phyloP scores from a whole-genome alignment of 495 filamentous ascomycete genomes.

The Entonaema liquescens region DNA sequence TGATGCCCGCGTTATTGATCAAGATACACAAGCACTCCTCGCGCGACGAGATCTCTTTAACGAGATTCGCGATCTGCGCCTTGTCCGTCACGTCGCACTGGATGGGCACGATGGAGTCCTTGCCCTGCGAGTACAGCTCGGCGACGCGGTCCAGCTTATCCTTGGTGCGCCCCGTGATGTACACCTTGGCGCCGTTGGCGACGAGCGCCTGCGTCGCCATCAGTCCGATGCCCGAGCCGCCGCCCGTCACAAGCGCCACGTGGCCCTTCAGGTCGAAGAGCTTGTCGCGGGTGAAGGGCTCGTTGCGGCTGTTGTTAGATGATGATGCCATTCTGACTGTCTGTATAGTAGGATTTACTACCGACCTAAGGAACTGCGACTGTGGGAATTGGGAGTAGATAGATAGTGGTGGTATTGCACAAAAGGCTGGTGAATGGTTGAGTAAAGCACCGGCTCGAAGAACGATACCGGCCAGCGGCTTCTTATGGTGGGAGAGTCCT shows the following conservation, averaged over 20 bases:
- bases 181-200: constrained; percentile 80
- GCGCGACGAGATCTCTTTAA: constrained; percentile 65
- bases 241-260: constrained; percentile 71
- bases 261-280: constrained; percentile 70
- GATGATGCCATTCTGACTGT: constrained; percentile 56
- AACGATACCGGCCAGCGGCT: constrained; percentile 6
- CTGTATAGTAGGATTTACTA: constrained; percentile 14
- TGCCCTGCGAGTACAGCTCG: constrained; percentile 46
- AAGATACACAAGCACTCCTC: constrained; percentile 76
- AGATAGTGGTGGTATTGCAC: neutral
- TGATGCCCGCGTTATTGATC: constrained; percentile 77
- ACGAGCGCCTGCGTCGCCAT: constrained; percentile 87
- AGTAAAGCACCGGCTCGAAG: constrained; percentile 12
- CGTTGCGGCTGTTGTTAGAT: constrained; percentile 52
- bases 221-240: constrained; percentile 70
- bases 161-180: constrained; percentile 81
- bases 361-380: neutral
- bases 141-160: constrained; percentile 46
- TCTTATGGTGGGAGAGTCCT: constrained; percentile 26
- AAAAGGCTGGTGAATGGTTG: neutral
- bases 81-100: constrained; percentile 50
- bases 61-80: constrained; percentile 67
- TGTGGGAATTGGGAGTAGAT: neutral
- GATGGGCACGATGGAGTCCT: constrained; percentile 46
- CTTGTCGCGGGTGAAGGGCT: constrained; percentile 59